phyloP scores from a whole-genome alignment of 2,329 filamentous ascomycete genomes.

The Nemania sp. region DNA sequence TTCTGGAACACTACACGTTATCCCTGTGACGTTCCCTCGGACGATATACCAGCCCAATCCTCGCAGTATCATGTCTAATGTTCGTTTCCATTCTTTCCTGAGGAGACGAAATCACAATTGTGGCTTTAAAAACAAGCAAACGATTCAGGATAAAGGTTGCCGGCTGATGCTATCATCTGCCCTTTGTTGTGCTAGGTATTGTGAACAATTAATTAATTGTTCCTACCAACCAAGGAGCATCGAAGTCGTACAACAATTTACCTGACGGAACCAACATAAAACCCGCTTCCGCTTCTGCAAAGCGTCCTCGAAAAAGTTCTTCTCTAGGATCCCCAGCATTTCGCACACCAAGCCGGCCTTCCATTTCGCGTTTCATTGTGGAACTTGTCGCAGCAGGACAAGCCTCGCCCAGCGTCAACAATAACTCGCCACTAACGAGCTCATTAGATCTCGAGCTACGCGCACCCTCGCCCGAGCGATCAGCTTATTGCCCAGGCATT shows the following conservation, averaged over 20 bases:
- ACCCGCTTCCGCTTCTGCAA: not conserved
- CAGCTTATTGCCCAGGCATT: not conserved
- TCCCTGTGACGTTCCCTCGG: not conserved
- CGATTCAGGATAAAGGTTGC: not conserved
- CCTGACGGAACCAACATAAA: constrained; percentile 7
- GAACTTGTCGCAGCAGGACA: not conserved
- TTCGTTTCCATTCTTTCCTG: not conserved
- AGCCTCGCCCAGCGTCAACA: not conserved
- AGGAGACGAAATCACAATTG: not conserved
- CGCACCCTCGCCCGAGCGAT: too few relatives aligned
- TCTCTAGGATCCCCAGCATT: not conserved
- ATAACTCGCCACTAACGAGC: not conserved
- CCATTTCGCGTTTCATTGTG: not conserved
- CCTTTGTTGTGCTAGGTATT: not conserved
- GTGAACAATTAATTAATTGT: not conserved
- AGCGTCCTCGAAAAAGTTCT: not conserved
- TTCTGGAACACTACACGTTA: not conserved
- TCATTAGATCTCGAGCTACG: not conserved
- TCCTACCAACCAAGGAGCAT: not conserved
- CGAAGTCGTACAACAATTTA: constrained; percentile 11
- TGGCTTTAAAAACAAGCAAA: not conserved
- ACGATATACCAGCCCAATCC: not conserved
- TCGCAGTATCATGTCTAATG: not conserved
- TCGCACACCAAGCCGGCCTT: not conserved
- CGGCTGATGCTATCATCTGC: not conserved